Conservation (phyloP, 2,329 filamentous ascomycete species). For the Fusarium sp. region DNA sequence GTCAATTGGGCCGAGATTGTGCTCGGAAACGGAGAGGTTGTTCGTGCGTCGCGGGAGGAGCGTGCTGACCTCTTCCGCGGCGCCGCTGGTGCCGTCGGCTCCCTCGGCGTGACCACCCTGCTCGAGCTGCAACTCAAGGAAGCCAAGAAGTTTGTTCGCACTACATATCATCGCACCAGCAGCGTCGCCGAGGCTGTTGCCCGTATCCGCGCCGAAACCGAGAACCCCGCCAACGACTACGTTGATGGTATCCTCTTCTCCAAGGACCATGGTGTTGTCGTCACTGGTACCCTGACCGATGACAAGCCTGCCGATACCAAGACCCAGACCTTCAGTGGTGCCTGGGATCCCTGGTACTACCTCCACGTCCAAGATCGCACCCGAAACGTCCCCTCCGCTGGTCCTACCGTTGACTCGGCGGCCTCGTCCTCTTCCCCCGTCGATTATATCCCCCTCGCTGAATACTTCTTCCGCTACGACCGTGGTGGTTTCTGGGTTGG, state of each 20-base stretch:
- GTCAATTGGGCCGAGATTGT: slow-evolving; percentile 73
- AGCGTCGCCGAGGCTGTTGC: slow-evolving; percentile 51
- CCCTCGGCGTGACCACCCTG: slow-evolving; percentile 71
- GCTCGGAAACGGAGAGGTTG: slow-evolving; percentile 68
- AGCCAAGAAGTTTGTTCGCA: slow-evolving; percentile 65
- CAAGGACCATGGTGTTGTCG: slow-evolving; percentile 65
- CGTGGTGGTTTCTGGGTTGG: slow-evolving; percentile 81
- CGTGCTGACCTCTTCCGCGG: slow-evolving; percentile 71
- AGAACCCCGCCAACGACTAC: slow-evolving; percentile 63
- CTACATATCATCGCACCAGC: slow-evolving; percentile 64
- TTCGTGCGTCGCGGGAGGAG: slow-evolving; percentile 63
- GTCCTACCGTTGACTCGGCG: slow-evolving; percentile 19
- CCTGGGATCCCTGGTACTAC: slow-evolving; percentile 82
- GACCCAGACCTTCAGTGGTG: slow-evolving; percentile 64
- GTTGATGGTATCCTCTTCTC: slow-evolving; percentile 76
- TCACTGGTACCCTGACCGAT: slow-evolving; percentile 68
- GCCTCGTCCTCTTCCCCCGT: slow-evolving; percentile 38
- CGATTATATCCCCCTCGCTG: slow-evolving; percentile 74
- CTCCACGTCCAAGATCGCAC: slow-evolving; percentile 67
- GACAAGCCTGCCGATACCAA: slow-evolving; percentile 46
- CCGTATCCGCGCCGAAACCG: slow-evolving; percentile 57
- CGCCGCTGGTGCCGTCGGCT: slow-evolving; percentile 74
- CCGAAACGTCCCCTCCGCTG: slow-evolving; percentile 33
- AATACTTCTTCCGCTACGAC: slow-evolving; percentile 83
- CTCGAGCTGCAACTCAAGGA: slow-evolving; percentile 70